These are phyloP conservation scores for Chaetoceros tenuissimus DNA, from an alignment of 108 stramenopile genomes.

Conservation along the genomic window DNA sequence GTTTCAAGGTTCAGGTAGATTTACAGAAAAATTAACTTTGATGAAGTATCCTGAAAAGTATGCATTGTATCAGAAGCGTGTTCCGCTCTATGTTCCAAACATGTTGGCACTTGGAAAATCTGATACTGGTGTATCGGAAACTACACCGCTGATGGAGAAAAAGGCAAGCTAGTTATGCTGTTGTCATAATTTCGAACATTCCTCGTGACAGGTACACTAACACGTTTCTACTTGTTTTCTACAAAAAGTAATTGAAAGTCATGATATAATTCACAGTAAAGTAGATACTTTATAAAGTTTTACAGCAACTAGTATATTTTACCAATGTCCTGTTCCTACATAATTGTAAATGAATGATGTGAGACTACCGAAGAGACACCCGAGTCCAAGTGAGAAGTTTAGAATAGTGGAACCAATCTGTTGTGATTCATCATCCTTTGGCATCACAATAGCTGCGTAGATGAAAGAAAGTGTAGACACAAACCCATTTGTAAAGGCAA, in stretches of 20 bases:
- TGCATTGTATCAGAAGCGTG: conserved; percentile 33
- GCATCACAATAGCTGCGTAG: conserved; percentile 18
- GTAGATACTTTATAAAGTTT: too few relatives aligned
- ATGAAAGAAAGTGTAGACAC: conserved; percentile 27
- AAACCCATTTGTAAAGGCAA: conserved; percentile 39
- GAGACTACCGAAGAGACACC: conserved; percentile 33
- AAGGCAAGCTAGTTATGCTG: too few relatives aligned
- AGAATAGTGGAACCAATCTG: conserved; percentile 32
- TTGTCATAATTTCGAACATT: too few relatives aligned
- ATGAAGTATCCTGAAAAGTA: conserved; percentile 51
- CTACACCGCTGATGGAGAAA: too few relatives aligned
- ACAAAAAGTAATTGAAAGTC: too few relatives aligned
- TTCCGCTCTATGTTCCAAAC: conserved; percentile 58
- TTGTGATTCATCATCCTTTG: conserved; percentile 12
- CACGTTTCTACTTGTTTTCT: too few relatives aligned
- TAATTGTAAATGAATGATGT: conserved; percentile 12
- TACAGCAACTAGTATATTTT: too few relatives aligned
- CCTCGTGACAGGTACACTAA: too few relatives aligned
- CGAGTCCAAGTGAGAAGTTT: conserved; percentile 33
- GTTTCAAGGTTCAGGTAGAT: conserved; percentile 60
- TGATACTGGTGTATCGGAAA: too few relatives aligned
- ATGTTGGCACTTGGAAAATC: too few relatives aligned
- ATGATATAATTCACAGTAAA: too few relatives aligned
- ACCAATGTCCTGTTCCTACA: background rate
- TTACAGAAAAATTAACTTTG: conserved; percentile 56